These are phyloP conservation scores for Papiliotrema fonsecae DNA, from an alignment of 1,284 basidiomycete genomes.

Conservation along the genomic window DNA sequence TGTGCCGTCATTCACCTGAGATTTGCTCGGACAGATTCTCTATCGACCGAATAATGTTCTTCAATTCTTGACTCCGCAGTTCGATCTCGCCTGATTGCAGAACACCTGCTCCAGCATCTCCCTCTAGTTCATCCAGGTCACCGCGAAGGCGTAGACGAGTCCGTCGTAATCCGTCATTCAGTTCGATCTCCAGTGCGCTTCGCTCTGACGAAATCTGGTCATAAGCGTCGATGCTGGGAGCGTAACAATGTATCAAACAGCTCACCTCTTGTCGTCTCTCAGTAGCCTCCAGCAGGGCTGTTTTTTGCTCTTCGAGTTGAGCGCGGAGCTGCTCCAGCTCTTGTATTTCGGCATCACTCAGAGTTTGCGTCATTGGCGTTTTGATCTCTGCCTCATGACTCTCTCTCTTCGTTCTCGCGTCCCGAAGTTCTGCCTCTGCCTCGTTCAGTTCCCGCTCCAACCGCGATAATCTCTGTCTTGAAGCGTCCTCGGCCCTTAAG, in stretches of 20 bases:
- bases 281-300: conserved; percentile 63
- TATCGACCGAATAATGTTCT: conserved; percentile 62
- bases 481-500: conserved; percentile 65
- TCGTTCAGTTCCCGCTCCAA: conserved; percentile 68
- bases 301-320: conserved; percentile 70
- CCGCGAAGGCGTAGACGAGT: conserved; percentile 69
- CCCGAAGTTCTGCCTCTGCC: conserved; percentile 61
- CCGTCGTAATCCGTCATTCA: conserved; percentile 80
- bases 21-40: conserved; percentile 59
- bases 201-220: conserved; percentile 69
- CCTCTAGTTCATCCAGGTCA: conserved; percentile 69
- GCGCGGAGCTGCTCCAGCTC: conserved; percentile 66
- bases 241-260: too few species aligned
- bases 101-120: conserved; percentile 58
- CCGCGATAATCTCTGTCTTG: conserved; percentile 59
- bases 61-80: conserved; percentile 63
- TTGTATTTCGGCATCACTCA: conserved; percentile 68
- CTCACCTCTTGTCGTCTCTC: conserved; percentile 68
- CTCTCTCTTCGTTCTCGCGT: conserved; percentile 49
- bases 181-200: conserved; percentile 82
- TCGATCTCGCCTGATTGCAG: conserved; percentile 60
- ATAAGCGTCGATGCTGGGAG: background rate
- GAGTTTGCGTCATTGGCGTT: conserved; percentile 67
- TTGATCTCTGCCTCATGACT: conserved; percentile 69
- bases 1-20: conserved; percentile 54